Conservation (phyloP, 139 green algal genomes). For the Micromonas commoda region DNA sequence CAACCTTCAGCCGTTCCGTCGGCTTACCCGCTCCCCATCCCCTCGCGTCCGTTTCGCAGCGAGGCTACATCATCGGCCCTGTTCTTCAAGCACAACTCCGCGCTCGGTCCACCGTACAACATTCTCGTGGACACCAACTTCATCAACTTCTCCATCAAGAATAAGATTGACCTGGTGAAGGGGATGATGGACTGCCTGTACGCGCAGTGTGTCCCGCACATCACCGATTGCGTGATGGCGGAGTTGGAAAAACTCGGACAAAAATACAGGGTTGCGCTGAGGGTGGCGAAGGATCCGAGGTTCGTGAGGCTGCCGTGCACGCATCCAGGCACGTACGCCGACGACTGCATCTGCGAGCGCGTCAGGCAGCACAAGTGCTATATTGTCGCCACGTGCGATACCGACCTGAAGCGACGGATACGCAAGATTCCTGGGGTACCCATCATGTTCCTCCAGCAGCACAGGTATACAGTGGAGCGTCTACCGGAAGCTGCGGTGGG, state of each 20-base stretch:
- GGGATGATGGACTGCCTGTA: constrained; percentile 99
- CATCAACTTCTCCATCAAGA: constrained; percentile 99
- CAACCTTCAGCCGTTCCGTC: background rate
- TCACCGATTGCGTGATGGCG: constrained; percentile 97
- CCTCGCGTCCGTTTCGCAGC: background rate
- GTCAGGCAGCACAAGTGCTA: constrained; percentile 93
- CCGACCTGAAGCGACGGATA: constrained; percentile 84
- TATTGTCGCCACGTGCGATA: constrained; percentile 97
- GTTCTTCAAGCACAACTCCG: constrained; percentile 97
- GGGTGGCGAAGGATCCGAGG: constrained; percentile 88
- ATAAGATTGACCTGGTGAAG: constrained; percentile 73
- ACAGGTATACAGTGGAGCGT: constrained; percentile 91
- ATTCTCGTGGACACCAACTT: constrained; percentile 99
- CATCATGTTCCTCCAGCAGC: constrained; percentile 93
- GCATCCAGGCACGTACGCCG: constrained; percentile 95
- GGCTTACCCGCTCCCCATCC: background rate
- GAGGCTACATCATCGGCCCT: constrained; percentile 60
- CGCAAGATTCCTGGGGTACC: constrained; percentile 97
- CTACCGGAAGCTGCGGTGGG: constrained; percentile 74
- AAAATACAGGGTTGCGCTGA: constrained; percentile 96
- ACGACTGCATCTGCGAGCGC: constrained; percentile 94
- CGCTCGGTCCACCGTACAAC: constrained; percentile 94
- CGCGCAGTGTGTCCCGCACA: constrained; percentile 88
- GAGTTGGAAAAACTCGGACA: constrained; percentile 98
- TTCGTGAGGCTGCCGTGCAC: constrained; percentile 87